These are phyloP conservation scores for Eimeria sp. DNA, from an alignment of 169 alveolate species.

Conservation along the genomic window DNA sequence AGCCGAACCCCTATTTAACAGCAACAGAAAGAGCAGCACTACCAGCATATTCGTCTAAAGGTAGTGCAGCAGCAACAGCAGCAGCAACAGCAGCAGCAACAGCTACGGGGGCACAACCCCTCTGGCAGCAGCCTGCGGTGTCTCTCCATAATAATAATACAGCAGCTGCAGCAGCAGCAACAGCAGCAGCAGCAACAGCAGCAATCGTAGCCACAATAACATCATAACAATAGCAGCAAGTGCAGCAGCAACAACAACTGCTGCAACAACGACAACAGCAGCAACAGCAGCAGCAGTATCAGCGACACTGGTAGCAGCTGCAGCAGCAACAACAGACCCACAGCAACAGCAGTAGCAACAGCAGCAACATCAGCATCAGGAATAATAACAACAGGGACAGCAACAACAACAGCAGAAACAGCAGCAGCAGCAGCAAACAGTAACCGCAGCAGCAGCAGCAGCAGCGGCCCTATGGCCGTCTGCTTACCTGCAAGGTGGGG, in stretches of 20 bases:
- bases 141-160: no score
- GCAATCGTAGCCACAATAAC: not conserved
- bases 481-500: not conserved
- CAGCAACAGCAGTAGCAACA: no score
- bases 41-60: not conserved
- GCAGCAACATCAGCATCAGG: not conserved
- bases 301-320: not conserved
- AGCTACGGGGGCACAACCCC: no score
- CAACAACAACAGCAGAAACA: no score
- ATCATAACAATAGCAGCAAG: no score
- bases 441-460: not conserved
- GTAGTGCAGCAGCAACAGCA: not conserved
- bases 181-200: constrained; percentile 13
- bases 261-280: not conserved
- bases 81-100: constrained; percentile 34
- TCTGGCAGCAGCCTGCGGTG: no score
- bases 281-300: constrained; percentile 9
- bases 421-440: no score
- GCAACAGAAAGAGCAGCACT: not conserved
- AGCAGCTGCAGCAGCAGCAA: no score
- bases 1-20: not conserved
- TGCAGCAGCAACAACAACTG: no score
- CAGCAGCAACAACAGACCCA: no score
- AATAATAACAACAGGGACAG: not conserved
- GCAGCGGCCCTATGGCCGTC: constrained; percentile 8